Evolutionary conservation across 129 eudicot genomes (phyloP), one percentile per base, ranked within the genome.

Genomic region (Calendula officinalis): DNA sequence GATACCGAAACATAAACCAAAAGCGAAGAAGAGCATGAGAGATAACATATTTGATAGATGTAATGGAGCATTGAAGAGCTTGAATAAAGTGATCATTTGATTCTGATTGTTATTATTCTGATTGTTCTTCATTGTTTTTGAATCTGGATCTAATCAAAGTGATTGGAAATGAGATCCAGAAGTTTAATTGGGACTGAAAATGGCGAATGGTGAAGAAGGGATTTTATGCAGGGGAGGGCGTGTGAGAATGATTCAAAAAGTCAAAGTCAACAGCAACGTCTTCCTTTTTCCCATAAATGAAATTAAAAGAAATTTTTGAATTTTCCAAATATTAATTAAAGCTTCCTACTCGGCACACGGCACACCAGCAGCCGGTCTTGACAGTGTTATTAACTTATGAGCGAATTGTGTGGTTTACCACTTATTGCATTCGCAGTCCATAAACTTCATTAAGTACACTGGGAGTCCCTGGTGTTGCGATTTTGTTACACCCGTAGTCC

Each of bases 1-100:
- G 61, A 80, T 51, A 2, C 96, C 96, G 15, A 80, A 62, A 6
- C 89, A 77, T 58, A 85, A 60, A 44, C 89, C 96, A 44, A 80
- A 51, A 11, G 64, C 73, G 75, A 88, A 85, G 78, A 85, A 74
- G 30, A 88, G 76, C 17, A 80, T 15, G 4, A 59, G 56, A 0
- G 81, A 68, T 8, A 88, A 60, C 41, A 85, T 81, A 45, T 79
- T 84, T 5, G 78, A 15, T 3, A 81, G 49, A 4, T 83, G 80
- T 14, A 66, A 38, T 52, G 77, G 75, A 4, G 81, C 46, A 45
- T 69, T 71, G 40, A 78, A 76, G 64, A 65, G 48, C 64, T 80
- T 83, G 16, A 62, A n/a, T 1, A 70, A 47, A 6, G 80, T 47
- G 50, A 30, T 27, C 11, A 46, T 45, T n/a, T 56, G 36, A 49